Percentiles rank a stretch among this genome's conserved stretches.
phyloP scores from a whole-genome alignment of 2,329 filamentous ascomycete species.

The Clonostachys chloroleuca region DNA sequence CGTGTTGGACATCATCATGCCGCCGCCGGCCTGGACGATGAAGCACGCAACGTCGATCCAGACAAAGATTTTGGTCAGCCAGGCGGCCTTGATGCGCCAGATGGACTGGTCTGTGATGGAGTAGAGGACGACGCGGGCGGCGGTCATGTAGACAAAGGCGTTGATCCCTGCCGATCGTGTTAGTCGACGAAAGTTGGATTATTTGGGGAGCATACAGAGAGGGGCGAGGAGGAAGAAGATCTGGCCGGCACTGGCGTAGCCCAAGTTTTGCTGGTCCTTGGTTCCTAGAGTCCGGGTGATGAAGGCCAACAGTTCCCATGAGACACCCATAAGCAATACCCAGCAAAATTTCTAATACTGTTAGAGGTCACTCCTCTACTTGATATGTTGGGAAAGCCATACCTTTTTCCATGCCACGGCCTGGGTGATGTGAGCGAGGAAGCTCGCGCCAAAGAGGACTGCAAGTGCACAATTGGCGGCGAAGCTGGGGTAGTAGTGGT shows the following conservation, averaged over 20 bases:
- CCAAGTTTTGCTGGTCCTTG: conserved; percentile 28
- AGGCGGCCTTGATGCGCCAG: conserved; percentile 23
- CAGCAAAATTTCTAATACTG: conserved; percentile 21
- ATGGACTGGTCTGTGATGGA: conserved; percentile 29
- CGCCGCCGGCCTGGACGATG: conserved; percentile 34
- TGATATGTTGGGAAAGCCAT: not conserved
- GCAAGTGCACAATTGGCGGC: conserved; percentile 22
- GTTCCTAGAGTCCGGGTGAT: conserved; percentile 25
- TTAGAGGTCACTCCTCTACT: not conserved
- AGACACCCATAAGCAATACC: conserved; percentile 31
- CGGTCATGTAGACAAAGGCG: conserved; percentile 37
- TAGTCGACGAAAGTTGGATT: not conserved
- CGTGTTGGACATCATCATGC: conserved; percentile 25
- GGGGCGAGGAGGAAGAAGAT: conserved; percentile 35
- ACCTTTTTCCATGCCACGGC: conserved; percentile 23
- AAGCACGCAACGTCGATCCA: conserved; percentile 41
- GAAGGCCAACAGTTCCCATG: conserved; percentile 33
- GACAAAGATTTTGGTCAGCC: conserved; percentile 40
- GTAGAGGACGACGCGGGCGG: conserved; percentile 31
- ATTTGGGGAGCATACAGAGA: conserved; percentile 19
- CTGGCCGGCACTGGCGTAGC: conserved; percentile 20
- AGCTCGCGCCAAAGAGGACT: conserved; percentile 19
- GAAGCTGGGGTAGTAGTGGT: conserved; percentile 23
- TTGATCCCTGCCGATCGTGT: conserved; percentile 27
- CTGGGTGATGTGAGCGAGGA: conserved; percentile 16